Base-by-base conservation (phyloP, 2,329 filamentous ascomycete genomes). In the Colletotrichum tropicicola region DNA sequence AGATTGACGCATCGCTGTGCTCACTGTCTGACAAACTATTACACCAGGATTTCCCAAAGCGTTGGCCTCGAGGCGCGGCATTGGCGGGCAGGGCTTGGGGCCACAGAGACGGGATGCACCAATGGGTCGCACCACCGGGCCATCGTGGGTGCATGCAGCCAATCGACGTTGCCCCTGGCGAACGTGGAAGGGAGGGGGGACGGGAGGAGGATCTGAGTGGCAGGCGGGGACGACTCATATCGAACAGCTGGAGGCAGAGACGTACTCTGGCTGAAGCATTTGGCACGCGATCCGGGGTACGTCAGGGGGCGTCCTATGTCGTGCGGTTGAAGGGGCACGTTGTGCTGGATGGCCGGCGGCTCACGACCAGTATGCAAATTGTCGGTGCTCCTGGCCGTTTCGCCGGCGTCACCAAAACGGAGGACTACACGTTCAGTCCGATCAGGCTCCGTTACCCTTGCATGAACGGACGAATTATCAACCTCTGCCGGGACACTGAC, bases 61-160 rank as follows among this genome's bases (percentile, higher is more conserved):
- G 48, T 45, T 49, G 19, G 21, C 28, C 17, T 49, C 21, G 27
- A 44, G 28, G 49, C n/a, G 44, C 35, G 43, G 52, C 43, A 62
- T 62, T 44, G 59, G 59, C 44, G 32, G 30, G 28, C 21, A 19
- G 51, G 35, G 25, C 35, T 23, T 59, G 44, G 44, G 39, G 21
- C 35, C 21, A 62, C 49, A 10, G n/a, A 25, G 37, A 30, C 15
- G 44, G 35, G 43, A 56, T 23, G 30, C 45, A 64, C 63, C 63
- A 66, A 66, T 66, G 39, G 59, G 39, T 37, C 47, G 59, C 59
- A 43, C 45, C 39, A 10, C 53, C 13, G 41, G 45, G 43, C 59
- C 63, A 66, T 64, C 59, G 59, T 64, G 63, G 27, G 39, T 35
- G 35, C 57, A 30, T 39, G 48, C 25, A 44, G 44, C 62, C 62